Base-by-base conservation (phyloP, 129 eudicot genomes). In the Ambrosia trifida region DNA sequence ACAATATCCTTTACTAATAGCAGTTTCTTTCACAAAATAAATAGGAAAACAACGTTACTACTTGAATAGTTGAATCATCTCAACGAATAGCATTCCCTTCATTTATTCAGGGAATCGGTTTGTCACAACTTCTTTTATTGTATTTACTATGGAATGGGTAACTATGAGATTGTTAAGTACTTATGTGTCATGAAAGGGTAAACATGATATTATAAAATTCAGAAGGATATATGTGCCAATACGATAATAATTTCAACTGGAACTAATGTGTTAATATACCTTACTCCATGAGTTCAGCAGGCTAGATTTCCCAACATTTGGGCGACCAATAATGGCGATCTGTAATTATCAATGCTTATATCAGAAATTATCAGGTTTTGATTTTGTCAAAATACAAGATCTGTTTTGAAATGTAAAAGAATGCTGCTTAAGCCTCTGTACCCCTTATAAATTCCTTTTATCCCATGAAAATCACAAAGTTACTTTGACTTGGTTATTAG, bases 231-330 rank as follows among this genome's bases (percentile, higher is more conserved):
- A 59, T 12, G 41, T 3, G 3, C 19, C 4, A 31, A 59, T 16
- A 62, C 4, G 12, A n/a, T n/a, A 30, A 53, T 43, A 60, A 46
- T 28, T 30, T 57, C 44, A 69, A 43, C 20, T 5, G 4, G 45
- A 32, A 44, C 4, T 43, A 8, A 72, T 40, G 76, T 53, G 45
- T 30, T 72, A 73, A 78, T 85, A 82, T 88, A 95, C 99, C 86
- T 84, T 95, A 86, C 97, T 89, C 99, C 99, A 95, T 16, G 99
- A 93, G 85, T 95, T 95, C 24, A 95, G 96, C 50, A 95, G 96
- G 77, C 99, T 95, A 43, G 99, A 95, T 77, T 95, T 95, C 78
- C 99, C 99, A 49, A 95, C 99, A 81, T 95, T 95, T 64, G 99
- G 99, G 58, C 99, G 85, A 33, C 99, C 99, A 86, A 95, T 87